A percentile compares a stretch with the other conserved stretches of the same genome.
Conservation (phyloP, 306 rosid genomes). For the Cicer yamashitae region DNA sequence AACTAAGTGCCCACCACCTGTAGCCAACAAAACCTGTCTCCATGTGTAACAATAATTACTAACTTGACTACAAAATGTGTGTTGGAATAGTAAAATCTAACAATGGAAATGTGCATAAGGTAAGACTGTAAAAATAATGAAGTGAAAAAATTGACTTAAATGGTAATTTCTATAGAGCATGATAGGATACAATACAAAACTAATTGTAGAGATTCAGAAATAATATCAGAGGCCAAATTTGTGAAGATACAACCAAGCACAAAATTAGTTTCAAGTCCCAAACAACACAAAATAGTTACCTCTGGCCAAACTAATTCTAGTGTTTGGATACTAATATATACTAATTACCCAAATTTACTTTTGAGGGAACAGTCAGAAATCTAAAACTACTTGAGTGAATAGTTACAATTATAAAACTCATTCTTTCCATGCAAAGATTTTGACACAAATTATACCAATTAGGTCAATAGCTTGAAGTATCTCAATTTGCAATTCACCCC, state of each 20-base stretch:
- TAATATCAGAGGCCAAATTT: constrained; percentile 7
- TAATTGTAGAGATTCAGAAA: constrained; percentile 11
- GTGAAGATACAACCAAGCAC: constrained; percentile 14
- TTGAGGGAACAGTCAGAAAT: neutral
- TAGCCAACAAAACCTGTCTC: constrained; percentile 92
- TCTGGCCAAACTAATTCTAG: constrained; percentile 1
- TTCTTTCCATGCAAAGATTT: neutral
- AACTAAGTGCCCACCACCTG: constrained; percentile 91
- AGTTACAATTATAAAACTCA: neutral
- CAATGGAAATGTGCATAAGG: constrained; percentile 4
- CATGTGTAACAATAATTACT: constrained; percentile 39
- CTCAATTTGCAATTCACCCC: neutral
- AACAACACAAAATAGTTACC: constrained; percentile 2
- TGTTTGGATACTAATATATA: neutral
- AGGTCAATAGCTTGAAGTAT: neutral
- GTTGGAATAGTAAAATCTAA: neutral
- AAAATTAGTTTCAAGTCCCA: constrained; percentile 15
- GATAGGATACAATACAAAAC: constrained; percentile 22
- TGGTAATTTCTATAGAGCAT: constrained; percentile 1
- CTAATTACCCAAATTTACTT: neutral
- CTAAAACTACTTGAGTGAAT: neutral
- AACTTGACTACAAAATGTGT: constrained; percentile 16
- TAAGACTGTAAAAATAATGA: constrained; percentile 7
- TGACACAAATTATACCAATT: neutral
- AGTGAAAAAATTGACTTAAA: constrained; percentile 6